Evolutionary conservation across 352 stramenopile genomes (phyloP), one percentile per base, ranked within the genome.

Genomic region (Pythium vanterpoolii): DNA sequence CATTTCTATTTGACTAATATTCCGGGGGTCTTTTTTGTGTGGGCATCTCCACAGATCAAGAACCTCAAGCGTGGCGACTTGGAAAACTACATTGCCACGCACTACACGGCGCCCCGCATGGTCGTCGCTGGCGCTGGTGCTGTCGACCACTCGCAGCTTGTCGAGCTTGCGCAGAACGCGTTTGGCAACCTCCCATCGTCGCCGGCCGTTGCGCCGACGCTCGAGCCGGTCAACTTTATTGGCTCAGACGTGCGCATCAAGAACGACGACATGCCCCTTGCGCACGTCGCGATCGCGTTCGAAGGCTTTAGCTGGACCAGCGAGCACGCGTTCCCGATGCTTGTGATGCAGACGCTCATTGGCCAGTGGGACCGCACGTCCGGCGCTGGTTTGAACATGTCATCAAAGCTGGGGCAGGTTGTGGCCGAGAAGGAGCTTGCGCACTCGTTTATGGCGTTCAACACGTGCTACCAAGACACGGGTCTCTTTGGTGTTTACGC

Each of bases 381-480:
- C 44, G 95, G 96, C 55, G 82, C 92, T 39, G 96, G 95, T 60
- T 89, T 96, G 71, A 98, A 98, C 78, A 95, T 97, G 70, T 94
- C 93, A 55, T 98, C 89, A 33, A 95, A 97, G 68, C 78, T 99
- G n/a, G 97, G 96, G 58, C 90, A 98, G 77, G 92, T 97, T 62
- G 83, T 99, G 8, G 96, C 97, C 13, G 81, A 97, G 68, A 89
- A 98, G 71, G 95, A 99, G 73, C 80, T 98, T 31, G 97, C 95
- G 39, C 96, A 99, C 83, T 98, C 88, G 48, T 97, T 98, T 78
- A 98, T 96, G 73, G 98, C 96, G 27, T 99, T 99, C 85, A 99
- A 99, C 87, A 99, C 97, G 60, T 99, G 95, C 83, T 99, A 99
- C 89, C 98, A 99, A 81, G 98, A 99, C 77, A 99, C 96, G 36